Evolutionary conservation across 495 filamentous ascomycete species (phyloP), one percentile per base, ranked within the genome.

Genomic region (Tuber magnatum): DNA sequence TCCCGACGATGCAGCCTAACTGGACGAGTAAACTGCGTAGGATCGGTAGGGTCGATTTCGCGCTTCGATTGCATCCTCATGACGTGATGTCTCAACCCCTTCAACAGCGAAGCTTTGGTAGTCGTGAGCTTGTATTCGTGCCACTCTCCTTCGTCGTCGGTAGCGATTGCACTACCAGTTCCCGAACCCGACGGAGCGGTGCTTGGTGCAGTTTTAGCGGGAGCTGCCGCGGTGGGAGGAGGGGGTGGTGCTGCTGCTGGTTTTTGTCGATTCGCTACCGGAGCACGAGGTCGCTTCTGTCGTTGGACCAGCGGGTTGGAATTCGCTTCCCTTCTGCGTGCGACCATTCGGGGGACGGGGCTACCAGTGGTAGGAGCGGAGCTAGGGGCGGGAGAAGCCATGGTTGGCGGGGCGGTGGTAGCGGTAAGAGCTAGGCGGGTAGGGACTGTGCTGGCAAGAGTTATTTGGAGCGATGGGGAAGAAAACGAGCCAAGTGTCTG

Each of bases 1-100:
- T 97, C 93, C 14, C 94, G 91, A 48, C 95, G 91, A 83, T 97
- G 94, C 68, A 98, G 84, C 28, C 92, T 88, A 28, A 99, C 91
- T 1, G 95, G 95, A 65, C 93, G 88, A 16, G 91, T 91, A 80
- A 98, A 99, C 72, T 97, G 89, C 3, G 90, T 86, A 77, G 92
- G 88, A 81, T 97, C 87, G 39, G 87, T 87, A 61, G 91, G 91
- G 82, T 97, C 91, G 42, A 96, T 85, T 28, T 83, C 79, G 76
- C 87, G 87, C 79, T 90, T 91, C 8, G 86, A 86, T 12, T 88
- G 84, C 69, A 99, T 89, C 75, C 90, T 87, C 84, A 94, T 93
- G 74, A 97, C 88, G 82, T 99, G 96, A 79, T 94, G 88, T 71
- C 95, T 91, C 42, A 97, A 82, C 8, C 91, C 93, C 77, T 97